Base-by-base conservation (phyloP, 148 eudicot genomes). In the Amaranthus palmeri region DNA sequence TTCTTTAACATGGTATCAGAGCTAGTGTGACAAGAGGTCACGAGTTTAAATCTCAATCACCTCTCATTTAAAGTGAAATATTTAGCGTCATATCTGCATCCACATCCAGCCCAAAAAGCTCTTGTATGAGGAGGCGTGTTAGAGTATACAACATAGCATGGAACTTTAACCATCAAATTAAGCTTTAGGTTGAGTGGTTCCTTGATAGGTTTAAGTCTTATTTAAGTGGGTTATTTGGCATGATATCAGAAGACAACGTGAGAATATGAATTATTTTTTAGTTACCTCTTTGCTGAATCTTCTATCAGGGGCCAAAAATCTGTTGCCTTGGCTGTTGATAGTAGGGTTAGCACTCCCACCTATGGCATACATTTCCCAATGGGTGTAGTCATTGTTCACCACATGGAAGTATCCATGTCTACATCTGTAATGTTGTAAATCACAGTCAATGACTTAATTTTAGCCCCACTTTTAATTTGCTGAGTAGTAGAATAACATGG, bases 311-410 rank as follows among this genome's bases (percentile, higher is more conserved):
- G 93, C 93, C 9, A 85, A 74, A 79, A 89, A 89, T 71, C 90
- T 69, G 77, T 89, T 89, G 80, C 90, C 88, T 76, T 89, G 87
- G 78, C 93, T 89, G 50, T 86, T 86, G 78, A 89, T 89, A 43
- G 93, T 89, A 50, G 93, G 93, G 12, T 72, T 54, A 45, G 93
- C 93, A 77, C 93, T 89, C 44, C 93, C 93, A 55, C 93, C 90
- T 54, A 87, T 89, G 12, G 93, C 93, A 72, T 89, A 89, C 90
- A 85, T 89, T 82, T 83, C 87, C 93, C 93, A 89, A 68, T 88
- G 93, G n/a, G 88, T 86, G 68, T 88, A 88, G 88, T 86, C 88
- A 78, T 88, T 88, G 79, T 88, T 88, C 74, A 88, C 93, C 76
- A 89, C 93, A 79, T 89, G 93, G 79, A 89, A 89, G 77, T 87